Base-by-base conservation (phyloP, 202 grass and related monocot species). In the Alloteropsis angusta region DNA sequence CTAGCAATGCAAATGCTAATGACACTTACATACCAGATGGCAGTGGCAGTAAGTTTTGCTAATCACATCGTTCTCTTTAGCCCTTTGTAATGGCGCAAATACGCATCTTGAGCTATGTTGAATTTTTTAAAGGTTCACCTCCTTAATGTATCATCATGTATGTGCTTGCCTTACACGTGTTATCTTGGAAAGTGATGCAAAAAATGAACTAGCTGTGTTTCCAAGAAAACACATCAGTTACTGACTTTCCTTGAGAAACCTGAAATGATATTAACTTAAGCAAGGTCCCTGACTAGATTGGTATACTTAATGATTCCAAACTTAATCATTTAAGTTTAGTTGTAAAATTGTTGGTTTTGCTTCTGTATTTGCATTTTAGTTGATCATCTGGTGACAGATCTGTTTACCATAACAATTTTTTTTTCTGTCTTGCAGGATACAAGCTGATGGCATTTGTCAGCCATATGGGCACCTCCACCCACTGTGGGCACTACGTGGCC, bases 401-500 rank as follows among this genome's bases (percentile, higher is more conserved):
- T 3, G 4, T 11, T 71, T 22, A 35, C 21, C 38, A 56, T 78
- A 54, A 28, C 64, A 68, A 60, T 54, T 14, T 22, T 54, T 14
- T 22, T 25, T 44, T 80, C n/a, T 15, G 28, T 88, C n/a, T 34
- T 82, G 6, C 72, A 96, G 93, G 75, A 84, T 99, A 99, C 88
- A 95, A 83, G 81, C 83, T 99, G 62, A 89, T 95, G 76, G 96
- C 79, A 30, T 88, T 95, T 58, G 89, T 99, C 39, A 99, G 96
- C 76, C 96, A 99, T 75, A 99, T 99, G 53, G 96, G 96, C 11
- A 88, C 90, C 5, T 99, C 96, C 21, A 99, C 96, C 26, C 92
- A 99, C 39, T 99, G 90, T 59, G 96, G 96, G 9, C 96, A 99
- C 72, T 99, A 99, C 60, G 96, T 99, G 0, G 92, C 96, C 8